These are phyloP conservation scores for Colletotrichum euphorbiae DNA, from an alignment of 2,329 filamentous ascomycete genomes.

Conservation along the genomic window DNA sequence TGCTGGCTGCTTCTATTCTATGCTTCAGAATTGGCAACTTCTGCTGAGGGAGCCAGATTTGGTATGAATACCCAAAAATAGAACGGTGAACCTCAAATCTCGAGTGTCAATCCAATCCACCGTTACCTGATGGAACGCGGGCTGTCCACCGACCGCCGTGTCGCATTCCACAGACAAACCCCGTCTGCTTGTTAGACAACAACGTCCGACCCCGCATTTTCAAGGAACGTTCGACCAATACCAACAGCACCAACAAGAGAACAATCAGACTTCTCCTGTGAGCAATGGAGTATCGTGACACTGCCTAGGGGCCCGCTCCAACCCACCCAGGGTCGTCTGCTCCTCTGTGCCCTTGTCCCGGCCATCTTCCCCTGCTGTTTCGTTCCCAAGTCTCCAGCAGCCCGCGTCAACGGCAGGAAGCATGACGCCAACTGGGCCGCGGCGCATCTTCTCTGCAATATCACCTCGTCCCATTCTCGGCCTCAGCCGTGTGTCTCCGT, in stretches of 20 bases:
- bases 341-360: background rate
- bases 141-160: background rate
- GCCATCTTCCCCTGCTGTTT: background rate
- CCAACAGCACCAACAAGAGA: background rate
- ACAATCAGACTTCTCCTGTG: background rate
- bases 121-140: too few species aligned
- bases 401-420: background rate
- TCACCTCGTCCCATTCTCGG: background rate
- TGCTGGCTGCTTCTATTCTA: too few species aligned
- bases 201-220: background rate
- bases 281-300: background rate
- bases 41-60: too few species aligned
- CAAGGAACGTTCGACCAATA: background rate
- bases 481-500: too few species aligned
- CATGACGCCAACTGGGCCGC: too few species aligned
- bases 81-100: too few species aligned
- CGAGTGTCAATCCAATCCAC: background rate
- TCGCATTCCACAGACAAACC: background rate
- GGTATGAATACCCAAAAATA: too few species aligned
- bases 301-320: conserved; percentile 5
- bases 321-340: background rate
- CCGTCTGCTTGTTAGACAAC: background rate
- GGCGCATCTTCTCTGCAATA: too few species aligned
- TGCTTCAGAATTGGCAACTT: too few species aligned
- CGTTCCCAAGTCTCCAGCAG: background rate